A percentile compares a stretch with the other conserved stretches of the same genome.
Conservation (phyloP, 148 eudicot genomes). For the Vaccinium macrocarpon region DNA sequence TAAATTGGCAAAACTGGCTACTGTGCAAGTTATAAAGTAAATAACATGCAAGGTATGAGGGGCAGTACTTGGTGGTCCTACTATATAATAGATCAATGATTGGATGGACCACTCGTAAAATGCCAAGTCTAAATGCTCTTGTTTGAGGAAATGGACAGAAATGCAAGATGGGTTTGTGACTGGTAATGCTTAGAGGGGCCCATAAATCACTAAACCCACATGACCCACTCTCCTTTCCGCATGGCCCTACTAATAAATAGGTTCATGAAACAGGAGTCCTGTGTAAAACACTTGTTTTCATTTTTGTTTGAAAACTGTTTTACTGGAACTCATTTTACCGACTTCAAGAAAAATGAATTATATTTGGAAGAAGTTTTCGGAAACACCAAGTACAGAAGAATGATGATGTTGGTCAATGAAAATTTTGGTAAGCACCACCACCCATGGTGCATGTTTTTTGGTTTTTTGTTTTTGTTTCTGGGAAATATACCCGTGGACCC, state of each 20-base stretch:
- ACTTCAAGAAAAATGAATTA: not conserved
- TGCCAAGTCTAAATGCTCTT: constrained; percentile 3
- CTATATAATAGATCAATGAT: constrained; percentile 35
- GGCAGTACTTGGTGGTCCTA: constrained; percentile 27
- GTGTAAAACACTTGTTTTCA: constrained; percentile 5
- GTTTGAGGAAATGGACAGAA: not conserved
- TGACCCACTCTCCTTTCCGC: constrained; percentile 21
- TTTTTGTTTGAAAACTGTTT: constrained; percentile 15
- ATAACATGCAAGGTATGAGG: constrained; percentile 28
- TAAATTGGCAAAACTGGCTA: constrained; percentile 4
- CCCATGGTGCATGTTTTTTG: constrained; percentile 26
- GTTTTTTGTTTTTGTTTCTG: not conserved
- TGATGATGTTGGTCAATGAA: constrained; percentile 43
- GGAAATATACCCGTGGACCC: constrained; percentile 6
- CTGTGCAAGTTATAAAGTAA: constrained; percentile 12
- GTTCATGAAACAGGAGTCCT: constrained; percentile 18
- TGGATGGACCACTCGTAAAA: constrained; percentile 34
- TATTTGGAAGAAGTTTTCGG: not conserved
- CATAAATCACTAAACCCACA: constrained; percentile 14
- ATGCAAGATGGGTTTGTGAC: not conserved
- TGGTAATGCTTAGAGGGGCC: constrained; percentile 17
- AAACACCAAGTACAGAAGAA: constrained; percentile 32
- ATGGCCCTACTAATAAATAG: constrained; percentile 16
- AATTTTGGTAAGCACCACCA: constrained; percentile 29
- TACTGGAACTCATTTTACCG: not conserved